Evolutionary conservation across 441 rosid genomes (phyloP).

Genomic region (Iberis amara): DNA sequence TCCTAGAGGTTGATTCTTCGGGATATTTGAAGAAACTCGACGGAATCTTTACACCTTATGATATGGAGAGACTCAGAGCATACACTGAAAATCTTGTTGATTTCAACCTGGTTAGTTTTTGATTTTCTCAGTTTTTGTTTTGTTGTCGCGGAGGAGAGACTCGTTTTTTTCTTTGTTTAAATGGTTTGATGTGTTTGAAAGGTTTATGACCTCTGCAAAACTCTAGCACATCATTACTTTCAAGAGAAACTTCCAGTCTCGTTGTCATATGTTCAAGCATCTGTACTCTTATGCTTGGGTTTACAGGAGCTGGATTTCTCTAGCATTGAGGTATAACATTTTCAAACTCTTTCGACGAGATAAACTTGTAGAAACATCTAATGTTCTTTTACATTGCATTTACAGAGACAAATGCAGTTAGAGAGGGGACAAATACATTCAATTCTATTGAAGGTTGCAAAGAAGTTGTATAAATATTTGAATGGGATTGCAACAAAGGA

Average conservation of each 20-base stretch:
- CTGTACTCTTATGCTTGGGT: conserved; percentile 78
- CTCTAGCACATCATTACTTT: conserved; percentile 69
- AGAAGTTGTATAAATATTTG: conserved; percentile 66
- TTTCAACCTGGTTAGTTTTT: conserved; percentile 54
- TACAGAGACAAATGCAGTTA: conserved; percentile 80
- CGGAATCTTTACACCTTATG: conserved; percentile 53
- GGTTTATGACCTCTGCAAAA: conserved; percentile 61
- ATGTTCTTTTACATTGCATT: conserved; percentile 6
- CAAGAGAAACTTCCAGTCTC: conserved; percentile 80
- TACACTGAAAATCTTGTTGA: conserved; percentile 75
- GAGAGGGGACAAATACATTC: conserved; percentile 70
- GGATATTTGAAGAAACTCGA: conserved; percentile 46
- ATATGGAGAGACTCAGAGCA: conserved; percentile 67
- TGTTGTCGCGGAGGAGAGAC: too few relatives aligned
- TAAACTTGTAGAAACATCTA: neutral
- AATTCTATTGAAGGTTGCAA: conserved; percentile 64
- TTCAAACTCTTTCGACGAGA: neutral
- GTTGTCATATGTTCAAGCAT: conserved; percentile 70
- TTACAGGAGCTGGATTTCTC: conserved; percentile 67
- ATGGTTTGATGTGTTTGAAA: conserved; percentile 27
- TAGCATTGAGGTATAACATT: conserved; percentile 52
- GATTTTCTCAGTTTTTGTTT: too few relatives aligned
- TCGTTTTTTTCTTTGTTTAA: too few relatives aligned
- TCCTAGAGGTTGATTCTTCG: conserved; percentile 38
- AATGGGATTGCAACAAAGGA: conserved; percentile 54